A percentile compares a stretch with the other conserved stretches of the same genome.
Conservation (phyloP, 805 yeast genomes). For the Cyberlindnera mrakii region DNA sequence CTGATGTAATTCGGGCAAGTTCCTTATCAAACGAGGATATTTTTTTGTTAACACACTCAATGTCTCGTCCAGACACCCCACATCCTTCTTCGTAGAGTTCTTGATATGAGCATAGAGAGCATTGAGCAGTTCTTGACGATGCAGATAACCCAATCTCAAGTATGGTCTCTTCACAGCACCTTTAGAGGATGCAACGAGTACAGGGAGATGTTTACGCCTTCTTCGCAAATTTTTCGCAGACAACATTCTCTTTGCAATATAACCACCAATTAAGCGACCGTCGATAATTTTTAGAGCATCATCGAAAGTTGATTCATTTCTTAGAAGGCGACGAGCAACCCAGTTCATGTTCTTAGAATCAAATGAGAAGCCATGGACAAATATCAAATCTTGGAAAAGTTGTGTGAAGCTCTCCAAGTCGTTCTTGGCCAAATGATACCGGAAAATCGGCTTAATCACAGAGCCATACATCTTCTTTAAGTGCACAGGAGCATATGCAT, state of each 20-base stretch:
- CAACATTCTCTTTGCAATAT: conserved; percentile 15
- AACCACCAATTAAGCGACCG: conserved; percentile 32
- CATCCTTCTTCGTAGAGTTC: conserved; percentile 5
- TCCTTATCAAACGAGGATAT: conserved; percentile 29
- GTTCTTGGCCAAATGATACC: conserved; percentile 3
- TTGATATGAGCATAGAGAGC: conserved; percentile 21
- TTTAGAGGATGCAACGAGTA: conserved; percentile 18
- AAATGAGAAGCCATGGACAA: conserved; percentile 23
- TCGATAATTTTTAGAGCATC: conserved; percentile 26
- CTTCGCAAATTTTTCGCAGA: conserved; percentile 7
- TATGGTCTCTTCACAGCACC: conserved; percentile 22
- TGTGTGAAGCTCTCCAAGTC: conserved; percentile 5
- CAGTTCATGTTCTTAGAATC: conserved; percentile 29
- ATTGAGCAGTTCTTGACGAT: conserved; percentile 16
- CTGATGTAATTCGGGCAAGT: conserved; percentile 15
- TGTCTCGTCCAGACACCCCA: conserved; percentile 5
- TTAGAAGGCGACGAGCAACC: conserved; percentile 23
- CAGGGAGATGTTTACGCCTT: conserved; percentile 11
- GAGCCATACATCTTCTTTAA: conserved; percentile 21
- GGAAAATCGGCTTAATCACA: conserved; percentile 10
- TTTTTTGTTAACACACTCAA: conserved; percentile 15
- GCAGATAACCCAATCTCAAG: conserved; percentile 24
- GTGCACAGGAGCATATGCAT: conserved; percentile 16
- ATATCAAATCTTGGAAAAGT: conserved; percentile 18
- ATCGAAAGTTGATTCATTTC: conserved; percentile 24